Evolutionary conservation across 1,284 basidiomycete genomes (phyloP).

Genomic region (Rhodotorula sp.): DNA sequence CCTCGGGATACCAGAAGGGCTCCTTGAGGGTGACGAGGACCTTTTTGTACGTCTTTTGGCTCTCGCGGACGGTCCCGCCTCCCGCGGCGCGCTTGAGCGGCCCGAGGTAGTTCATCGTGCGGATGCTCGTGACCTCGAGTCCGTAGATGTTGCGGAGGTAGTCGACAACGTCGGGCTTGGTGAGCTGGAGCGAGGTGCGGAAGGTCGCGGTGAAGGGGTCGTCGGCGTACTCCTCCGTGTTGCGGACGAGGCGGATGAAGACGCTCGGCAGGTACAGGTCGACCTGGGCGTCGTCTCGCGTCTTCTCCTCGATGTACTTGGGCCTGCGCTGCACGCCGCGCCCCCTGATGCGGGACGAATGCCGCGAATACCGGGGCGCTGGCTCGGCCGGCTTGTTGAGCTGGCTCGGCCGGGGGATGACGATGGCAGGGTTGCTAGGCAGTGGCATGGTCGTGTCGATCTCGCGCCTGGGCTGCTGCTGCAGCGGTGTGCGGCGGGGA

Average conservation of each 20-base stretch:
- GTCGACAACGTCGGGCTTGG: conserved; percentile 47
- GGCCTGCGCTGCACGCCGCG: conserved; percentile 23
- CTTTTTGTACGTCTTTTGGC: conserved; percentile 44
- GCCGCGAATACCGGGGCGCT: conserved; percentile 20
- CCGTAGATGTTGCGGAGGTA: conserved; percentile 47
- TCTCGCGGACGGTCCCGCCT: conserved; percentile 36
- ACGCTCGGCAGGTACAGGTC: conserved; percentile 43
- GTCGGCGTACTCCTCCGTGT: conserved; percentile 37
- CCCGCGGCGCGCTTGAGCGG: conserved; percentile 40
- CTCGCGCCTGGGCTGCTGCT: conserved; percentile 8
- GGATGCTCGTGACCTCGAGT: conserved; percentile 42
- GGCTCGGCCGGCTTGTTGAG: background rate
- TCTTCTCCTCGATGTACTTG: conserved; percentile 21
- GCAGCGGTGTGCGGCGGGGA: conserved; percentile 1
- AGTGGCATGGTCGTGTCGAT: conserved; percentile 14
- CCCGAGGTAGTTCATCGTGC: conserved; percentile 46
- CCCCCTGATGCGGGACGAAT: conserved; percentile 35
- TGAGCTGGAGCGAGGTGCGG: conserved; percentile 44
- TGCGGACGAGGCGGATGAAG: conserved; percentile 44
- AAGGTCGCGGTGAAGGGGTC: conserved; percentile 48
- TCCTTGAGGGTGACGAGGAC: conserved; percentile 43
- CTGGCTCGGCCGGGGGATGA: background rate
- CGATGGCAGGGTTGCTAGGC: conserved; percentile 4
- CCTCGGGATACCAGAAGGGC: conserved; percentile 46
- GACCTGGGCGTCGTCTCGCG: conserved; percentile 32